Evolutionary conservation across 2,329 filamentous ascomycete genomes (phyloP), one percentile per base, ranked within the genome.

Genomic region (Helotiales sp.): DNA sequence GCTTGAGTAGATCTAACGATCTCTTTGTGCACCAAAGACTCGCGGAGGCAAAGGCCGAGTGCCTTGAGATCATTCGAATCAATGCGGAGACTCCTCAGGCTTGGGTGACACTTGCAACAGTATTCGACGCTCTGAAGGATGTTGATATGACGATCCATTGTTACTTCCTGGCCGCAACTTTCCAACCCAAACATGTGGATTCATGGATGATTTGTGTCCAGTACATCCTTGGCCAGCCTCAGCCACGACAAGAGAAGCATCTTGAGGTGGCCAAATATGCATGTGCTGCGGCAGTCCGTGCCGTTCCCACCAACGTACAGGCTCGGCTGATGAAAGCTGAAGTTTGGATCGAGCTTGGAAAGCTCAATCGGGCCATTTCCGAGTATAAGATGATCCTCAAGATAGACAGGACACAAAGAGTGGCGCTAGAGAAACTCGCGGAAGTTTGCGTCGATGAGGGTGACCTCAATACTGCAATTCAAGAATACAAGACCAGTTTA

Each of bases 51-150:
- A 75, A 85, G 33, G 78, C 80, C 15, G 75, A 82, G 22, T 80
- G 84, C 8, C 79, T 81, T 38, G 85, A 88, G 65, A 81, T 88
- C 57, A 86, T 89, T 66, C 80, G 85, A 51, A 85, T 88, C 68
- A 88, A 89, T 61, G 84, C 83, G 19, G 85, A 88, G 69, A 87
- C 84, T 1, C 79, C 85, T 60, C 80, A 84, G 63, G 86, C 86
- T 24, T 89, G 85, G 85, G 81, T 79, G 13, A 76, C 86, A 12
- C 71, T 89, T 46, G 79, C 83, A 0, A 81, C 83, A 2, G 82
- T 88, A 53, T 84, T 84, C 65, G 76, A 81, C 57, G 85, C 88
- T 68, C 78, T 82, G 57, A 82, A 82, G 1, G 79, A 86, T 47
- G 73, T 76, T 24, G 77, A 81, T 58, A 80, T 83, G 59, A 82